A percentile compares a stretch with the other conserved stretches of the same genome.
These are phyloP conservation scores for Fusarium sp. DNA, from an alignment of 2,329 filamentous ascomycete genomes.

Conservation along the genomic window DNA sequence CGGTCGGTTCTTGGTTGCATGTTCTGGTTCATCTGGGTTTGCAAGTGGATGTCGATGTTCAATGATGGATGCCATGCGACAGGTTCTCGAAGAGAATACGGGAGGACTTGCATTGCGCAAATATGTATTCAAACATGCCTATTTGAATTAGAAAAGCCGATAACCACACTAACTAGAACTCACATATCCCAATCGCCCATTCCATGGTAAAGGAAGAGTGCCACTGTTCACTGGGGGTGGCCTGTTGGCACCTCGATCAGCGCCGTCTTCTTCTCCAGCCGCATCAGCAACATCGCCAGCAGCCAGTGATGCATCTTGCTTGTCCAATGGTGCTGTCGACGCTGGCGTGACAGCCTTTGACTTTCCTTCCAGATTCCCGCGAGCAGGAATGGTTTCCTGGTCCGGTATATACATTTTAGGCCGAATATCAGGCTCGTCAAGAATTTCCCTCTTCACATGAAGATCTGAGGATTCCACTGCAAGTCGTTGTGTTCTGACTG, in stretches of 20 bases:
- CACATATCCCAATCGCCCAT: conserved; percentile 89
- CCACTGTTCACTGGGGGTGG: conserved; percentile 85
- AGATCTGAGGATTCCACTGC: conserved; percentile 60
- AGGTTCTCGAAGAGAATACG: conserved; percentile 91
- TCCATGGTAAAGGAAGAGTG: conserved; percentile 89
- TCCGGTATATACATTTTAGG: conserved; percentile 21
- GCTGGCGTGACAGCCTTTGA: conserved; percentile 29
- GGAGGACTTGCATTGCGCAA: conserved; percentile 83
- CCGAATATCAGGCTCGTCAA: neutral
- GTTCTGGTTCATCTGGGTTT: conserved; percentile 81
- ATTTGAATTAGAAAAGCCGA: conserved; percentile 21
- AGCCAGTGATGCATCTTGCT: conserved; percentile 42
- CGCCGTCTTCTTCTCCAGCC: conserved; percentile 39
- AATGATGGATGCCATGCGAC: conserved; percentile 88
- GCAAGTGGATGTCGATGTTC: conserved; percentile 87
- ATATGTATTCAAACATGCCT: conserved; percentile 94
- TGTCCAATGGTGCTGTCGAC: conserved; percentile 31
- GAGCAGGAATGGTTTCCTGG: conserved; percentile 8
- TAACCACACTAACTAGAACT: conserved; percentile 46
- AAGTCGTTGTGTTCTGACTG: conserved; percentile 60
- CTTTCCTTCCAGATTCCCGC: conserved; percentile 2
- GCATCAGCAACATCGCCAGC: conserved; percentile 38
- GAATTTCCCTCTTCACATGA: neutral
- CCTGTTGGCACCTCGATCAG: conserved; percentile 60
- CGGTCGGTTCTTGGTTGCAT: conserved; percentile 86